Evolutionary conservation across 805 yeast species (phyloP), one percentile per base, ranked within the genome.

Genomic region (Metschnikowia picachoensis): DNA sequence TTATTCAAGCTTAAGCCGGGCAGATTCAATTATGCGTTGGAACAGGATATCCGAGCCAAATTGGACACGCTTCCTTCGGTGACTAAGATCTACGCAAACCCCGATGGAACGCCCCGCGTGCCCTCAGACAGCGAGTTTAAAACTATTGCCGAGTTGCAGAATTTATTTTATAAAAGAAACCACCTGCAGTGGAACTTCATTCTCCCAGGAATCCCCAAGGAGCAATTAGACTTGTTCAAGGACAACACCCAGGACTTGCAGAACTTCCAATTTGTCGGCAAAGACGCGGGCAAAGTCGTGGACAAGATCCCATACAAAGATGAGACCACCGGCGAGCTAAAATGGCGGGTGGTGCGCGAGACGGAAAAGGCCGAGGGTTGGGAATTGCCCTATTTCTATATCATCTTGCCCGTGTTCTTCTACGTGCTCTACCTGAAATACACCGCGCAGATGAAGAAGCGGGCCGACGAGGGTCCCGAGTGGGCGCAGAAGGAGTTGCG

Each of bases 401-500:
- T 83, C 45, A 85, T 84, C 54, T 77, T 87, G 48, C 96, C 96
- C 15, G 80, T 82, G 25, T 72, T 85, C 60, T 69, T 79, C 40
- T 70, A 81, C 52, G 67, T 85, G 38, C 71, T 81, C 44, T 80
- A 72, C 57, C 61, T 74, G 49, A 72, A 72, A 61, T 70, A 72
- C 61, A 69, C 74, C 37, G 61, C 74, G 28, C 74, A 72, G 57
- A 64, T 65, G 67, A 62, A 62, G 55, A 61, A 62, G 55, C 64
- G 74, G 56, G 72, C 64, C 40, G 50, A 53, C 33, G 74, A 70
- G 29, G 77, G 77, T 57, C 75, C 76, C 49, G 87, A 82, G 58
- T 87, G 96, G 96, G 95, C 95, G 35, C 79, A 80, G 62, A 80
- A 85, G 62, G 95, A 87, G 70, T 78, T 87, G 65, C 74, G 87